phyloP scores from a whole-genome alignment of 345 rosid genomes.

The Gossypium raimondii region DNA sequence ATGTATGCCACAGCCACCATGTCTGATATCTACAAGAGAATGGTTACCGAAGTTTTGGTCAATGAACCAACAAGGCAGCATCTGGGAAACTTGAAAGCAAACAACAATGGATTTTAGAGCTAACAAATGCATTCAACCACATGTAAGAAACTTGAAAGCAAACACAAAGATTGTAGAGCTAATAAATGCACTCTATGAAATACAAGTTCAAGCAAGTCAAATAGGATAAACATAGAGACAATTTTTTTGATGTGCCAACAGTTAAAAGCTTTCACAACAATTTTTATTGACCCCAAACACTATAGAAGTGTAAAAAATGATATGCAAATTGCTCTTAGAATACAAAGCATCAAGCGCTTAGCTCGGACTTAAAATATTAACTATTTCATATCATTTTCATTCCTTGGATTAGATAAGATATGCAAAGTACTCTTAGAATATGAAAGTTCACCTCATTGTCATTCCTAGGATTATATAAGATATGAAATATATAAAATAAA shows the following conservation, averaged over 20 bases:
- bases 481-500: not conserved
- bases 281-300: not conserved
- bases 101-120: not conserved
- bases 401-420: not conserved
- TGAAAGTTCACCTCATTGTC: not conserved
- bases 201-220: not conserved
- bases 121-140: not conserved
- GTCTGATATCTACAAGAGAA: conserved; percentile 62
- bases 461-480: not conserved
- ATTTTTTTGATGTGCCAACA: not conserved
- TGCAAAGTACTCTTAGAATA: not conserved
- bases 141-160: not conserved
- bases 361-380: not conserved
- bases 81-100: not conserved
- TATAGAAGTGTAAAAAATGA: not conserved
- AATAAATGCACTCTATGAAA: not conserved
- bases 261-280: not conserved
- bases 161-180: too few species aligned
- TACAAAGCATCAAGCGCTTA: not conserved
- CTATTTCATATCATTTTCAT: not conserved
- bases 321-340: not conserved
- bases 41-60: conserved; percentile 10
- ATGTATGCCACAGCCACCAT: conserved; percentile 89
- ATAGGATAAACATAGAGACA: not conserved
- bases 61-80: not conserved